These are phyloP conservation scores for Lactarius hatsudake DNA, from an alignment of 768 basidiomycete species.

Conservation along the genomic window DNA sequence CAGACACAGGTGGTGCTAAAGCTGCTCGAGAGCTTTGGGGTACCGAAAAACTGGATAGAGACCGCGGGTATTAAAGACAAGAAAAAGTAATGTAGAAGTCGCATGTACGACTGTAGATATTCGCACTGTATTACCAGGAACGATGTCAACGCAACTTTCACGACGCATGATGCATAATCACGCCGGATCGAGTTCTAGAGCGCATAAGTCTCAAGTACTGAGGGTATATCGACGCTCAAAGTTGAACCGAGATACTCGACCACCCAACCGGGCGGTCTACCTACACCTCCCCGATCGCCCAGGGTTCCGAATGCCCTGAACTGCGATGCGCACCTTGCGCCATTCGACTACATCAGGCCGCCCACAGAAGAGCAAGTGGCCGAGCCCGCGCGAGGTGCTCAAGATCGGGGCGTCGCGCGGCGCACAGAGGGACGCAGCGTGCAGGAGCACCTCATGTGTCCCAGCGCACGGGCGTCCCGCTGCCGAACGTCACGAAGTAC, in stretches of 20 bases:
- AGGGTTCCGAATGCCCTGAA: slow-evolving; percentile 33
- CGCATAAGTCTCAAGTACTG: slow-evolving; percentile 10
- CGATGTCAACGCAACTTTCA: neutral
- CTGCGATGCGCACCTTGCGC: slow-evolving; percentile 36
- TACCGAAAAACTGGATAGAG: slow-evolving; percentile 82
- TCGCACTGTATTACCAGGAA: neutral
- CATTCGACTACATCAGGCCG: slow-evolving; percentile 51
- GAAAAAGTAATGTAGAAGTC: slow-evolving; percentile 39
- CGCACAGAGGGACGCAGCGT: slow-evolving; percentile 39
- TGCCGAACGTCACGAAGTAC: slow-evolving; percentile 43
- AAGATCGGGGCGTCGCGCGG: slow-evolving; percentile 47
- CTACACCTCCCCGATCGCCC: slow-evolving; percentile 50
- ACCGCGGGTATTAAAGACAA: slow-evolving; percentile 40
- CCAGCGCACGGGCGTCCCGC: slow-evolving; percentile 35
- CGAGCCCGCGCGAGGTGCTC: slow-evolving; percentile 51
- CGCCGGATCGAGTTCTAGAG: slow-evolving; percentile 3
- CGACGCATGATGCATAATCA: no score
- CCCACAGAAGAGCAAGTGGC: slow-evolving; percentile 50
- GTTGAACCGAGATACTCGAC: slow-evolving; percentile 33
- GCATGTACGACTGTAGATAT: neutral
- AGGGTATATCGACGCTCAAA: slow-evolving; percentile 24
- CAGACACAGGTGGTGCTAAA: slow-evolving; percentile 69
- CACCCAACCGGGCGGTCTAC: slow-evolving; percentile 53
- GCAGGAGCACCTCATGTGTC: slow-evolving; percentile 49
- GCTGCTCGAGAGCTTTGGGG: slow-evolving; percentile 42